phyloP scores from a whole-genome alignment of 768 basidiomycete genomes.

The Paxillus rubicundulus region DNA sequence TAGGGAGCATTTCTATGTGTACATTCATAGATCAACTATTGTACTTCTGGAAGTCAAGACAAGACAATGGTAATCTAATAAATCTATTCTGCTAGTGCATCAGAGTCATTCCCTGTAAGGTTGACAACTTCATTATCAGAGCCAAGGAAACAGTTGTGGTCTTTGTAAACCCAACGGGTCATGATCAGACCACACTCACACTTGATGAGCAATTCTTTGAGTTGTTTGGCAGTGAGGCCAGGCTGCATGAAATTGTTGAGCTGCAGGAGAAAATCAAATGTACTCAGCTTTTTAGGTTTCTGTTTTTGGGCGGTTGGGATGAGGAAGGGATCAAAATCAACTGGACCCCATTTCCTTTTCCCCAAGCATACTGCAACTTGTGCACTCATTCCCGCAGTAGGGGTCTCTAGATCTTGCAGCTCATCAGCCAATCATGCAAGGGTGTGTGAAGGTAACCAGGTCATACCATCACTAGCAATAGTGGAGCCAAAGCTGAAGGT shows the following conservation, averaged over 20 bases:
- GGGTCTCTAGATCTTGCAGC: neutral
- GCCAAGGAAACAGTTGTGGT: neutral
- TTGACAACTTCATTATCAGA: neutral
- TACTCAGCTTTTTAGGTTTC: neutral
- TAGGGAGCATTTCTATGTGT: too few relatives aligned
- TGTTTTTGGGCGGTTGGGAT: neutral
- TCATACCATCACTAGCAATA: neutral
- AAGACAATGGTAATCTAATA: too few relatives aligned
- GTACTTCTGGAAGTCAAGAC: too few relatives aligned
- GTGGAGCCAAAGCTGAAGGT: neutral
- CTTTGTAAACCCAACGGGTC: neutral
- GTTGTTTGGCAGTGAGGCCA: neutral
- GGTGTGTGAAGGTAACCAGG: too few relatives aligned
- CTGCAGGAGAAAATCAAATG: neutral
- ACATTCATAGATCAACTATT: too few relatives aligned
- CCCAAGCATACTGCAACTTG: neutral
- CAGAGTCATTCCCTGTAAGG: neutral
- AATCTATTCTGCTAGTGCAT: neutral
- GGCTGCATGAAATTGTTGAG: neutral
- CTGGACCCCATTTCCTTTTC: neutral
- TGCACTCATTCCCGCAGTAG: neutral
- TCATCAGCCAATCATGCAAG: neutral
- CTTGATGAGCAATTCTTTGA: neutral
- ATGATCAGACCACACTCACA: neutral
- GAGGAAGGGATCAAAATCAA: neutral